A percentile compares a stretch with the other conserved stretches of the same genome.
Conservation (phyloP, 805 yeast species). For the Ogataea haglerorum region DNA sequence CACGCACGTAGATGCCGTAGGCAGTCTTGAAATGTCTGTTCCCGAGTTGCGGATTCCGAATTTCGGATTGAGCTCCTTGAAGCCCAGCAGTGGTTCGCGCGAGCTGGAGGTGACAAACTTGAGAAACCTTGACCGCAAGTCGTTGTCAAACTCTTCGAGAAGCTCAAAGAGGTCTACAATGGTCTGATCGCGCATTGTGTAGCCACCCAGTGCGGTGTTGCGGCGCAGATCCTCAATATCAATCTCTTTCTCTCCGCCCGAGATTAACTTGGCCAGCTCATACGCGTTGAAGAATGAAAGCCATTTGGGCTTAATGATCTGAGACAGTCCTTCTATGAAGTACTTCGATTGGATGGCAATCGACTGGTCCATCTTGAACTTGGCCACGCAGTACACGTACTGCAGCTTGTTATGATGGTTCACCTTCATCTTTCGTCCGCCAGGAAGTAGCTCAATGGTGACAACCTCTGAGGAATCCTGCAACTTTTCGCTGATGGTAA, state of each 20-base stretch:
- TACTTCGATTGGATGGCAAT: slow-evolving; percentile 55
- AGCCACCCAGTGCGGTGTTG: slow-evolving; percentile 69
- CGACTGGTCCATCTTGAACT: slow-evolving; percentile 68
- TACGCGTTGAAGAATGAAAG: slow-evolving; percentile 77
- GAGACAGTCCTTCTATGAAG: slow-evolving; percentile 68
- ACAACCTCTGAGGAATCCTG: slow-evolving; percentile 33
- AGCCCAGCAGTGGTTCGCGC: slow-evolving; percentile 87
- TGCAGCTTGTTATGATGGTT: slow-evolving; percentile 58
- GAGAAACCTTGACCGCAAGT: slow-evolving; percentile 63
- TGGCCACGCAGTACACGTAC: slow-evolving; percentile 74
- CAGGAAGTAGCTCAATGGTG: slow-evolving; percentile 55
- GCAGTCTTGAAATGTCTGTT: slow-evolving; percentile 52
- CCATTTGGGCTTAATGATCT: slow-evolving; percentile 71
- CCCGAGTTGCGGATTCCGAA: slow-evolving; percentile 81
- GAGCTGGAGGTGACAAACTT: slow-evolving; percentile 93
- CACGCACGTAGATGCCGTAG: slow-evolving; percentile 92
- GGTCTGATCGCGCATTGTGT: slow-evolving; percentile 50
- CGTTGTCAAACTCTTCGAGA: slow-evolving; percentile 58
- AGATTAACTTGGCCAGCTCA: slow-evolving; percentile 79
- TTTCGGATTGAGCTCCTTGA: slow-evolving; percentile 64
- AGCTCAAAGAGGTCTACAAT: slow-evolving; percentile 71
- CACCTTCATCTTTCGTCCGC: slow-evolving; percentile 59
- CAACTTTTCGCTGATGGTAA: slow-evolving; percentile 54
- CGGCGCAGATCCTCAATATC: slow-evolving; percentile 64
- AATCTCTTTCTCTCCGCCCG: slow-evolving; percentile 72